A percentile compares a stretch with the other conserved stretches of the same genome.
These are phyloP conservation scores for Lentinula boryana DNA, from an alignment of 768 basidiomycete genomes.

Conservation along the genomic window DNA sequence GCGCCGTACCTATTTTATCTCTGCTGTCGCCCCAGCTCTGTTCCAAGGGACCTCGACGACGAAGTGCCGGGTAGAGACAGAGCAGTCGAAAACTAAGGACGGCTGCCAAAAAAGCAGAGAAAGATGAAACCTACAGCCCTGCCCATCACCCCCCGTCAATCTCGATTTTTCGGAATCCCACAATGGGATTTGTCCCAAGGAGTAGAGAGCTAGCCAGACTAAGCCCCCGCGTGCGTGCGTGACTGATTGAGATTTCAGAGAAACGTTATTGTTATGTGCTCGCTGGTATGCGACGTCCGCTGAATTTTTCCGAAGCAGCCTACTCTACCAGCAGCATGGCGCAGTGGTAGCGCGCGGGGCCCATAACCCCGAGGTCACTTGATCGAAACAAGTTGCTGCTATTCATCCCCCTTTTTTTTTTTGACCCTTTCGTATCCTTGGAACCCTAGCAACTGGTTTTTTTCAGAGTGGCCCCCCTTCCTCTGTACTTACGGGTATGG, in stretches of 20 bases:
- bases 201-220: no score
- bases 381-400: slow-evolving; percentile 64
- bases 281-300: no score
- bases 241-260: no score
- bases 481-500: no score
- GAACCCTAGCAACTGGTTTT: no score
- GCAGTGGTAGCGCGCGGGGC: slow-evolving; percentile 55
- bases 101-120: not conserved
- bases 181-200: no score
- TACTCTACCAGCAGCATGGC: slow-evolving; percentile 39
- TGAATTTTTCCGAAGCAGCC: not conserved
- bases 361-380: slow-evolving; percentile 62
- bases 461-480: no score
- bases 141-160: no score
- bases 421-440: not conserved
- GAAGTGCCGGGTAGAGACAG: not conserved
- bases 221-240: no score
- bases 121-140: no score
- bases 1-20: not conserved
- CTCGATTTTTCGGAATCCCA: no score
- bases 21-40: not conserved
- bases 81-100: not conserved
- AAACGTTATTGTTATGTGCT: no score
- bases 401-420: slow-evolving; percentile 11
- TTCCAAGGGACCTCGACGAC: not conserved